Base-by-base conservation (phyloP, 2,329 filamentous ascomycete genomes). In the Microsporum ferrugineum region DNA sequence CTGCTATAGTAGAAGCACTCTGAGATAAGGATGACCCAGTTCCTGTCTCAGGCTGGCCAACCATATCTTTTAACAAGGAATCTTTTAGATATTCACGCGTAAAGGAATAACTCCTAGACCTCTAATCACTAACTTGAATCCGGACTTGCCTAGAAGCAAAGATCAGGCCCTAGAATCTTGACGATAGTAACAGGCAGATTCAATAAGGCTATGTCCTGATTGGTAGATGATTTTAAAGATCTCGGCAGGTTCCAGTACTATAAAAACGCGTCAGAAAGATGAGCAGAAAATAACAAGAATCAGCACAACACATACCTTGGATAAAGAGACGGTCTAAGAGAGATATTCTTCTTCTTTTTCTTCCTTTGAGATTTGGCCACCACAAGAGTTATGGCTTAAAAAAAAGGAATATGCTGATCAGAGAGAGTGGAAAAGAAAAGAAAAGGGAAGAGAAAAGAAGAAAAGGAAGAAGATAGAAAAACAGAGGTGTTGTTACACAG, bases 41-140 rank as follows among this genome's bases (percentile, higher is more conserved):
- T 31, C 5, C 14, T 5, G 38, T 41, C 55, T 63, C 59, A 31
- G 38, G 58, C 49, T 61, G 45, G 29, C 58, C 55, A 53, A 63
- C 59, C 55, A 61, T 63, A 41, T 57, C 55, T 57, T 49, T 36
- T 36, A 45, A 23, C n/a, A 23, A 23, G 17, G 17, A 23, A 23
- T 23, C 17, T 5, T 12, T 17, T 27, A 57, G 34, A 55, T 55
- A 17, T 55, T 55, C 49, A 55, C 29, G n/a, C 5, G 49, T 14
- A 36, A 14, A 7, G 23, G 49, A 34, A 29, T 31, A 55, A 34
- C 29, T 34, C 49, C 17, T 17, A 6, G 31, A 33, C 33, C 31
- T 36, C 49, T 23, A 34, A 14, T 53, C 31, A 53, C 31, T 7
- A 55, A 34, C 14, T 34, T 55, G 33, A 36, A 23, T 55, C 29